Percentiles rank a stretch among this genome's conserved stretches.
Evolutionary conservation across 495 filamentous ascomycete species (phyloP).

Genomic region (Mytilinidion resinicola): DNA sequence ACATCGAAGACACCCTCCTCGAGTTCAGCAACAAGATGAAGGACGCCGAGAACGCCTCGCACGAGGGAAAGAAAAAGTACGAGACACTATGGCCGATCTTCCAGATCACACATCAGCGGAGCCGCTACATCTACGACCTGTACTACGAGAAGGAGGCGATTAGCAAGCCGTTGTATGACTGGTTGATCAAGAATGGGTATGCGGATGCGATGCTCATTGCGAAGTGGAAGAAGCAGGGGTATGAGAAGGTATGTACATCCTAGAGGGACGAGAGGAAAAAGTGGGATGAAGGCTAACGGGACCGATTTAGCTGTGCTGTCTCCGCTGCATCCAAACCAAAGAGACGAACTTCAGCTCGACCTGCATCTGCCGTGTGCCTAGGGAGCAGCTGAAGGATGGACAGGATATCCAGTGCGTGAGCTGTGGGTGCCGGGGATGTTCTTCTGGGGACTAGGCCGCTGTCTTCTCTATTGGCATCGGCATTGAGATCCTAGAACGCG

Average conservation of each 20-base stretch:
- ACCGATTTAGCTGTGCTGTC: conserved; percentile 67
- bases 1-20: conserved; percentile 92
- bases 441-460: conserved; percentile 63
- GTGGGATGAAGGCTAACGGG: no score
- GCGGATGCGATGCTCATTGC: conserved; percentile 92
- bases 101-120: conserved; percentile 92
- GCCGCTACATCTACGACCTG: conserved; percentile 89
- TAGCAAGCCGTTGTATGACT: conserved; percentile 84
- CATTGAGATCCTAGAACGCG: no score
- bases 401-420: conserved; percentile 91
- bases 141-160: conserved; percentile 98
- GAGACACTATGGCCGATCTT: conserved; percentile 96
- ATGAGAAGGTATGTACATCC: conserved; percentile 73
- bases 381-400: conserved; percentile 82
- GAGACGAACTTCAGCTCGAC: conserved; percentile 98
- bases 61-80: conserved; percentile 74
- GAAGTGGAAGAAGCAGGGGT: conserved; percentile 99
- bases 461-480: no score
- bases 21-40: conserved; percentile 99
- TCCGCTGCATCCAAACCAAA: conserved; percentile 95
- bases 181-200: conserved; percentile 93
- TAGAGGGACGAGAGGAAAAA: no score
- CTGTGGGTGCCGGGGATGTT: conserved; percentile 89
- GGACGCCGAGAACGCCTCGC: conserved; percentile 77
- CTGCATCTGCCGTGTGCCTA: conserved; percentile 94